Conservation (phyloP, 164 flowering plant genomes). For the Aristolochia contorta region DNA sequence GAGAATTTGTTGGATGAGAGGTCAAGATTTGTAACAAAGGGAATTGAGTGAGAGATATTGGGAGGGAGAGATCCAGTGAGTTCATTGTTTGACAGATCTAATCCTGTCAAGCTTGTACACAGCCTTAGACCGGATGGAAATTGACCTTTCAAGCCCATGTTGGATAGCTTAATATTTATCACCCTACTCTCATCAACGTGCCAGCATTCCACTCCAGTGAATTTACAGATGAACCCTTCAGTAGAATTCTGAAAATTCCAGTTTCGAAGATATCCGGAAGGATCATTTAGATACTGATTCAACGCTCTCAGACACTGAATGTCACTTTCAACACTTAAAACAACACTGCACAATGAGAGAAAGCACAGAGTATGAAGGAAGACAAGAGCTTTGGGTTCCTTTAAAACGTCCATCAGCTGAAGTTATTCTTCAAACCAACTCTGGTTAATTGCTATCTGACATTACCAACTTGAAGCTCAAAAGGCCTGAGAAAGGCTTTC, state of each 20-base stretch:
- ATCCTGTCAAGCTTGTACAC: constrained; percentile 57
- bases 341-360: neutral
- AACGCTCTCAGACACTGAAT: neutral
- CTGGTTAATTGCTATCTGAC: too few relatives aligned
- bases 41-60: constrained; percentile 24
- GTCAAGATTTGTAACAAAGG: constrained; percentile 40
- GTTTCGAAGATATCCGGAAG: constrained; percentile 27
- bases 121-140: constrained; percentile 51
- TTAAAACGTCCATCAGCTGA: neutral
- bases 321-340: neutral
- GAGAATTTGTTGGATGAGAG: constrained; percentile 62
- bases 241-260: constrained; percentile 48
- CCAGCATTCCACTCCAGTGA: constrained; percentile 74
- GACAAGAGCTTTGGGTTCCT: neutral
- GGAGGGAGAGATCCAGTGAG: constrained; percentile 48
- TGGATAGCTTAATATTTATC: constrained; percentile 40
- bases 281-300: constrained; percentile 36
- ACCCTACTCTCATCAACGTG: constrained; percentile 63
- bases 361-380: neutral
- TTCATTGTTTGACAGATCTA: constrained; percentile 61
- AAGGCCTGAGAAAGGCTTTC: too few relatives aligned
- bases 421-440: too few relatives aligned
- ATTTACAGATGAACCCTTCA: constrained; percentile 62
- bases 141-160: constrained; percentile 53
- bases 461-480: too few relatives aligned